phyloP scores from a whole-genome alignment of 2,329 filamentous ascomycete genomes.

The Allantophomopsis cytisporea region DNA sequence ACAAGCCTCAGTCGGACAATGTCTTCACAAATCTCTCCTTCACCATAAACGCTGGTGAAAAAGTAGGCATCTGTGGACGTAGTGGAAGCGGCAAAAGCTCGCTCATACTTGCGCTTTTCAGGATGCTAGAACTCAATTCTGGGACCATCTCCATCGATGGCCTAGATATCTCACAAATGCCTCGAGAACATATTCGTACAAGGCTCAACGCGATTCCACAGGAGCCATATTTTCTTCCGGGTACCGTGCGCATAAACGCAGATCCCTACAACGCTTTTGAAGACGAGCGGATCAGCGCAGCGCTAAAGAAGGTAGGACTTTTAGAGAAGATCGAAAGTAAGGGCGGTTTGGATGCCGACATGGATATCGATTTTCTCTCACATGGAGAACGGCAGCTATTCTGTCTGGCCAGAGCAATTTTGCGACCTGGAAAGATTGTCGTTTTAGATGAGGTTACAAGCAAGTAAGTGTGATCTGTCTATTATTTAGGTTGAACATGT shows the following conservation, averaged over 20 bases:
- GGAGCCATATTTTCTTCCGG: conserved; percentile 31
- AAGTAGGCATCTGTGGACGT: conserved; percentile 34
- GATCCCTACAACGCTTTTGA: conserved; percentile 24
- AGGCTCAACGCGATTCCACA: conserved; percentile 24
- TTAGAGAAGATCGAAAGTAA: conserved; percentile 24
- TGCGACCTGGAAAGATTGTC: conserved; percentile 22
- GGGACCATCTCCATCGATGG: conserved; percentile 31
- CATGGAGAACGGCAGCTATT: conserved; percentile 33
- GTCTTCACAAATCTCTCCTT: conserved; percentile 1
- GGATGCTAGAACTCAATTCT: conserved; percentile 27
- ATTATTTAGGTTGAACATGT: background rate
- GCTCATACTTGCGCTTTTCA: conserved; percentile 29
- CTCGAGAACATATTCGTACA: conserved; percentile 26
- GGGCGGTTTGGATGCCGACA: conserved; percentile 21
- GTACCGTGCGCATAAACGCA: conserved; percentile 30
- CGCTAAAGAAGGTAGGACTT: conserved; percentile 29
- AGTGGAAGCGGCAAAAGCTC: conserved; percentile 30
- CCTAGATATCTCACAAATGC: conserved; percentile 25
- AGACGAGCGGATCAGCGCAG: conserved; percentile 25
- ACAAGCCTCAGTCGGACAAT: conserved; percentile 4
- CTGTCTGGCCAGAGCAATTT: conserved; percentile 28
- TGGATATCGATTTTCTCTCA: conserved; percentile 20
- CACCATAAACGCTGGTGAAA: conserved; percentile 24
- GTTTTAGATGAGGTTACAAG: conserved; percentile 27
- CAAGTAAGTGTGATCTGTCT: conserved; percentile 7